phyloP scores from a whole-genome alignment of 352 stramenopile genomes.

The Phytopythium montanum region DNA sequence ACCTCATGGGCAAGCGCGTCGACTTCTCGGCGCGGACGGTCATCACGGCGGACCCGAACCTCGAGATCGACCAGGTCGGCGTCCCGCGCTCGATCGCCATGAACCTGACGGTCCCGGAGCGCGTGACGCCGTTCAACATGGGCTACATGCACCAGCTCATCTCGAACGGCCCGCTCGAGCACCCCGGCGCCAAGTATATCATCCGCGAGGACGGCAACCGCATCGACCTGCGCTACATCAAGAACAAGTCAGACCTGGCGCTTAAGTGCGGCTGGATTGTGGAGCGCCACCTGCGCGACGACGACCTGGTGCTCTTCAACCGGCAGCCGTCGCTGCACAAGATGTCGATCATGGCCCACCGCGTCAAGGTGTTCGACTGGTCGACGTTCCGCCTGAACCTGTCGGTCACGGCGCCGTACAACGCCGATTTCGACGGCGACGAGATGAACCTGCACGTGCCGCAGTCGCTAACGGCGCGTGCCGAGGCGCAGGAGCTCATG shows the following conservation, averaged over 20 bases:
- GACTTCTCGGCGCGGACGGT: constrained; percentile 99
- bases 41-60: constrained; percentile 99
- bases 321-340: constrained; percentile 99
- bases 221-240: constrained; percentile 98
- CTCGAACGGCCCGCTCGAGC: constrained; percentile 93
- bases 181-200: constrained; percentile 98
- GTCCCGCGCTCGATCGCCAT: constrained; percentile 98
- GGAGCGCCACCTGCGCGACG: constrained; percentile 97
- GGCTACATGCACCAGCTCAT: constrained; percentile 95
- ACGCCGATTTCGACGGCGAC: constrained; percentile 99
- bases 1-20: constrained; percentile 99
- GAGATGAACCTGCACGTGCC: constrained; percentile 99
- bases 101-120: constrained; percentile 98
- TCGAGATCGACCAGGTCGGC: constrained; percentile 98
- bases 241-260: constrained; percentile 95
- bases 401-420: constrained; percentile 98
- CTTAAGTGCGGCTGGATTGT: constrained; percentile 98
- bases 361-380: constrained; percentile 99
- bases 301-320: constrained; percentile 99
- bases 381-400: constrained; percentile 99
- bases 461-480: constrained; percentile 96
- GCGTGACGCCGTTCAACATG: constrained; percentile 99
- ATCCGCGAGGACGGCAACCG: constrained; percentile 96
- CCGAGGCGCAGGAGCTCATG: constrained; percentile 98
- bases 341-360: constrained; percentile 99